Evolutionary conservation across 73 alveolate species (phyloP).

Genomic region (Tetrahymena thermophila): DNA sequence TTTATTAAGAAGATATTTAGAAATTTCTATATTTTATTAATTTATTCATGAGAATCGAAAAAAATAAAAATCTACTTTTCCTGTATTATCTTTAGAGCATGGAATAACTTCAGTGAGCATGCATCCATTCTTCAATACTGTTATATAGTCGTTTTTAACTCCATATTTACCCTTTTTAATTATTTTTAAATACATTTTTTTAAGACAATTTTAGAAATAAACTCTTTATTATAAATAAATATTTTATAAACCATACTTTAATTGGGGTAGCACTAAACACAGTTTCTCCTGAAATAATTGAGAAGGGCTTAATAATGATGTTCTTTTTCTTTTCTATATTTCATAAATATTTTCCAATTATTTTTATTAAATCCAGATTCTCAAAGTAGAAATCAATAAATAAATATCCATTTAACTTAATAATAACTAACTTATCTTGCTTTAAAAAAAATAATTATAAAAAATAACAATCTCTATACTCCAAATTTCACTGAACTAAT

Average conservation of each 20-base stretch:
- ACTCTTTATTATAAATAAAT: not conserved
- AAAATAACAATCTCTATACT: not conserved
- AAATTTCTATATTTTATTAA: not conserved
- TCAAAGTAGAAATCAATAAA: not conserved
- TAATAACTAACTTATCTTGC: not conserved
- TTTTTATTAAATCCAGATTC: not conserved
- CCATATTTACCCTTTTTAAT: not conserved
- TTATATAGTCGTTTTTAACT: not conserved
- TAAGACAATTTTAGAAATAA: not conserved
- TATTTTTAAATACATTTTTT: not conserved
- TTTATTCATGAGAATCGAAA: not conserved
- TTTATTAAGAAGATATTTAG: not conserved
- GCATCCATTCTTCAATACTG: not conserved
- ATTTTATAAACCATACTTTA: not conserved
- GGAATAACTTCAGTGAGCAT: not conserved
- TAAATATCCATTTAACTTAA: not conserved
- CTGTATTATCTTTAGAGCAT: not conserved
- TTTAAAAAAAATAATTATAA: too few species aligned
- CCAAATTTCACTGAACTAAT: not conserved
- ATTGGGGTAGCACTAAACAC: not conserved
- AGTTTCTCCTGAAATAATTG: not conserved
- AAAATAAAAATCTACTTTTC: not conserved
- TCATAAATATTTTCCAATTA: not conserved
- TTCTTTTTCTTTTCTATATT: not conserved
- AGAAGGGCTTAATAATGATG: not conserved